These are phyloP conservation scores for Salvia rosmarinus DNA, from an alignment of 257 asterid species.

Conservation along the genomic window DNA sequence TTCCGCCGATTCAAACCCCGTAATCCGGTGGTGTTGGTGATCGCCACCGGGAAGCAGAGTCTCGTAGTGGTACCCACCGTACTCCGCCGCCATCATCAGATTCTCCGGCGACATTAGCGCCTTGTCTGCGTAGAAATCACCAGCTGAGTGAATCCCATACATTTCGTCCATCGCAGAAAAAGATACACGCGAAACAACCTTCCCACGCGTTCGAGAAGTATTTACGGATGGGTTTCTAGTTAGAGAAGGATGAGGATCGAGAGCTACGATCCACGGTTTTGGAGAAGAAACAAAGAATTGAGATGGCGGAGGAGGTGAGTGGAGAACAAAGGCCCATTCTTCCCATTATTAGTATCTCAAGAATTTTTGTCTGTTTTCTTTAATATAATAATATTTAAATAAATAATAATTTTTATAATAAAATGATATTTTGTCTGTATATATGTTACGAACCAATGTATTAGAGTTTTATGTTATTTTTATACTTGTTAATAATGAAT, in stretches of 20 bases:
- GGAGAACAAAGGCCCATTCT: conserved; percentile 35
- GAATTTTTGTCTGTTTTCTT: no score
- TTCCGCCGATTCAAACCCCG: conserved; percentile 41
- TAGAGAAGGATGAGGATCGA: neutral
- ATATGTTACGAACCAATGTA: no score
- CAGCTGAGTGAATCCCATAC: conserved; percentile 38
- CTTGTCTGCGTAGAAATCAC: conserved; percentile 36
- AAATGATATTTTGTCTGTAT: no score
- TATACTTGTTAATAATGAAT: conserved; percentile 6
- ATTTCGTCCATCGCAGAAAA: conserved; percentile 41
- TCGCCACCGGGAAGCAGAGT: conserved; percentile 24
- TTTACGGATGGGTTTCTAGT: neutral
- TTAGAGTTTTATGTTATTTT: no score
- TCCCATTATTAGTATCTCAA: conserved; percentile 36
- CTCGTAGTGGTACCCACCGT: conserved; percentile 36
- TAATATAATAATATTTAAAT: no score
- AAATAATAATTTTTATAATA: no score
- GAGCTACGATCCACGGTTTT: neutral
- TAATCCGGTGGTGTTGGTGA: conserved; percentile 29
- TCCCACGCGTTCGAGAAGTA: neutral
- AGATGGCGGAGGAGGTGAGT: conserved; percentile 29
- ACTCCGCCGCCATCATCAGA: conserved; percentile 45
- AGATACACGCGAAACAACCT: neutral
- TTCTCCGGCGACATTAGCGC: conserved; percentile 46
- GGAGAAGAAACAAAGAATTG: conserved; percentile 20